phyloP scores from a whole-genome alignment of 2,329 filamentous ascomycete genomes.

The Chaetomiaceae sp. region DNA sequence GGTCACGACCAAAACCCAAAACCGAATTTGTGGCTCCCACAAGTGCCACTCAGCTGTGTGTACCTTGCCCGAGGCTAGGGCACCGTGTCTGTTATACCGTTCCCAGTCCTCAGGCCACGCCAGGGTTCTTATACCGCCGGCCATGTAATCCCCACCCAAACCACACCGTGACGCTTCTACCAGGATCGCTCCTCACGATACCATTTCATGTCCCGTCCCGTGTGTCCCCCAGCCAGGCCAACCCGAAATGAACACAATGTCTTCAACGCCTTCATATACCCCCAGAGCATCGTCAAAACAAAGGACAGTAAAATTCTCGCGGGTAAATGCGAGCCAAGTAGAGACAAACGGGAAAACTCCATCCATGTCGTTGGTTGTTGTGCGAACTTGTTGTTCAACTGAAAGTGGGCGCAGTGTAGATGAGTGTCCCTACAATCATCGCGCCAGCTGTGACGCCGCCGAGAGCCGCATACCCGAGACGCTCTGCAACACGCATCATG shows the following conservation, averaged over 20 bases:
- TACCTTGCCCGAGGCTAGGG: background rate
- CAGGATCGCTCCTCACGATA: background rate
- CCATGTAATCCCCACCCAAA: background rate
- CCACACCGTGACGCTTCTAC: background rate
- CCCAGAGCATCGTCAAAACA: background rate
- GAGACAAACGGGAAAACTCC: background rate
- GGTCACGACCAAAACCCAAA: background rate
- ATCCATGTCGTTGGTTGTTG: too few species aligned
- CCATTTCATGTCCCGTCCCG: background rate
- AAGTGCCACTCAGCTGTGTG: background rate
- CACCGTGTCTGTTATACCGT: background rate
- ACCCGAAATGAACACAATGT: background rate
- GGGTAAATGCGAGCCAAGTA: background rate
- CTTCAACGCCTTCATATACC: background rate
- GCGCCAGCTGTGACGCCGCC: slow-evolving; percentile 35
- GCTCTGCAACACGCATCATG: slow-evolving; percentile 30
- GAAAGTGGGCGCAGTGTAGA: slow-evolving; percentile 38
- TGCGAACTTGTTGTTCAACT: too few species aligned
- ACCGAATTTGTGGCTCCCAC: background rate
- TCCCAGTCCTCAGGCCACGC: background rate
- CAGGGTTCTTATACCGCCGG: background rate
- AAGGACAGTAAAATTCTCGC: background rate
- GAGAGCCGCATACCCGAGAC: slow-evolving; percentile 35
- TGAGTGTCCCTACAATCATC: slow-evolving; percentile 35
- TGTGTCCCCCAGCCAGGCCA: background rate